Evolutionary conservation across 2,329 filamentous ascomycete genomes (phyloP), one percentile per base, ranked within the genome.

Genomic region (Ascochyta koolunga): DNA sequence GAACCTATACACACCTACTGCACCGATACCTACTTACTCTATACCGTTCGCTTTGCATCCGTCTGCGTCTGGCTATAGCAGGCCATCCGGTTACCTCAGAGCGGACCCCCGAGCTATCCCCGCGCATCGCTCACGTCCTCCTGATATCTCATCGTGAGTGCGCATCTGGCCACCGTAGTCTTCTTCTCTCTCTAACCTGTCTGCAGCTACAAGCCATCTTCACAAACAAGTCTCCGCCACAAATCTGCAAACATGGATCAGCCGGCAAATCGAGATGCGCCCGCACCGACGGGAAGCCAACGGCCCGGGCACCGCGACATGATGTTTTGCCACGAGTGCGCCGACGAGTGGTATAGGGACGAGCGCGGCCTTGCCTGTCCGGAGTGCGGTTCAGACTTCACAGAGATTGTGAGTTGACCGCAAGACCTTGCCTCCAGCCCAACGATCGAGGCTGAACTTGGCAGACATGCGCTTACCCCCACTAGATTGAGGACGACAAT

Each of bases 321-420:
- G 60, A 88, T 97, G 49, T 96, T 84, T 74, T 99, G 95, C 76
- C 91, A 98, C 76, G 78, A 82, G 56, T 98, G 95, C 77, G 74
- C 83, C 46, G 78, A 89, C 59, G 89, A 96, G 73, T 98, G 92
- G 91, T 90, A 89, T 68, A 81, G 85, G 55, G 85, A 90, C 55
- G 83, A 89, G 59, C 80, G 83, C 61, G 87, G 83, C 22, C 77
- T 96, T 58, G 78, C 77, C 15, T 99, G 95, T 70, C 91, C 92
- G 15, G 75, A 78, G n/a, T 99, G 95, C 71, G 72, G 82, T 4
- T 86, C 86, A 32, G 91, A 96, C 18, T 87, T 91, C 62, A 91
- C 86, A 15, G 93, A 99, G 77, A 91, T 98, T 65, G 93, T 96
- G 80, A 69, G 88, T 80, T 50, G 41, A 54, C 50, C 33, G 53